Conservation (phyloP, 768 basidiomycete genomes). For the Ephemerocybe angulata region DNA sequence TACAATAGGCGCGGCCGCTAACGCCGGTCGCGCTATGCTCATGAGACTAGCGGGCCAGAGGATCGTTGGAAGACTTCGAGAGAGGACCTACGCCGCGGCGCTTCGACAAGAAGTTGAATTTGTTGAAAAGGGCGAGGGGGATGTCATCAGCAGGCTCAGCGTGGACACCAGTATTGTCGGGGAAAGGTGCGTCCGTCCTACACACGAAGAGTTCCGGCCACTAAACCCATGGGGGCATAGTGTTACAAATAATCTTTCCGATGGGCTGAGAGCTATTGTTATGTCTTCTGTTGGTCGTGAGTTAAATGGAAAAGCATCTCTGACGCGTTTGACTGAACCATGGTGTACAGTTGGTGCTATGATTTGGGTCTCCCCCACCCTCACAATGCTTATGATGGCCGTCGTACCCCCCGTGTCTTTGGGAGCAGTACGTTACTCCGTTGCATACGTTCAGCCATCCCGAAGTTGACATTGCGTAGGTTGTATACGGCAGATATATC, state of each 20-base stretch:
- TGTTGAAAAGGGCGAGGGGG: constrained; percentile 89
- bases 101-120: constrained; percentile 89
- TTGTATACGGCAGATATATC: constrained; percentile 93
- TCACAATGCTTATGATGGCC: constrained; percentile 89
- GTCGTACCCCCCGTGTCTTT: constrained; percentile 87
- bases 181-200: constrained; percentile 55
- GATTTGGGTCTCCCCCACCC: constrained; percentile 85
- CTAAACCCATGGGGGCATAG: constrained; percentile 34
- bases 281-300: constrained; percentile 87
- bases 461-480: constrained; percentile 40
- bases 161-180: constrained; percentile 93
- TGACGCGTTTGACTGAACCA: too few relatives aligned
- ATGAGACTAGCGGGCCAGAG: constrained; percentile 90
- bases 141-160: constrained; percentile 86
- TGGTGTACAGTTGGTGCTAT: constrained; percentile 91
- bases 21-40: constrained; percentile 75
- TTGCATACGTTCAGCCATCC: too few relatives aligned
- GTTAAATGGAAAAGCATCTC: too few relatives aligned
- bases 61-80: constrained; percentile 84
- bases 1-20: constrained; percentile 82
- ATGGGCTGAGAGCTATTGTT: constrained; percentile 78
- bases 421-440: constrained; percentile 57
- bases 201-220: neutral
- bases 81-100: constrained; percentile 79
- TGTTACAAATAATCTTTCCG: constrained; percentile 76